Evolutionary conservation across 352 stramenopile genomes (phyloP).

Genomic region (Pythium grandisporangium): DNA sequence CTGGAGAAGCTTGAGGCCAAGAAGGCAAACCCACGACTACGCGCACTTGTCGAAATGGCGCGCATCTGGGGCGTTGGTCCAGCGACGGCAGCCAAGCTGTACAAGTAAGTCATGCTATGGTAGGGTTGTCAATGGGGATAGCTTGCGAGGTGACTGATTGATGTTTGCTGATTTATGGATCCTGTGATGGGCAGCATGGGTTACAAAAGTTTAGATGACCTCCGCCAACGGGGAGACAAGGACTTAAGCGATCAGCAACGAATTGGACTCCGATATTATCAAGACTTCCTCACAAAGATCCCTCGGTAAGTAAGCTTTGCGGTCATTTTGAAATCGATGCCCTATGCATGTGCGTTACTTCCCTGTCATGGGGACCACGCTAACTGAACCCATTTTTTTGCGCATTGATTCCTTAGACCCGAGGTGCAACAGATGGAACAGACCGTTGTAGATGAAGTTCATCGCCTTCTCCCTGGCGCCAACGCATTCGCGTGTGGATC

Average conservation of each 20-base stretch:
- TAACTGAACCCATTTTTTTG: no score
- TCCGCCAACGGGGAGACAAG: slow-evolving; percentile 22
- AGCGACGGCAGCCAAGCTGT: slow-evolving; percentile 64
- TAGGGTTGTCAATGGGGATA: no score
- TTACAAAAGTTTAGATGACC: slow-evolving; percentile 51
- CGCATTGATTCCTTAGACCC: no score
- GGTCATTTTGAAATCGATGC: no score
- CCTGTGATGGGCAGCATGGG: slow-evolving; percentile 21
- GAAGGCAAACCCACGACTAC: slow-evolving; percentile 45
- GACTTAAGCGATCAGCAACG: slow-evolving; percentile 54
- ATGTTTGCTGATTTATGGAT: background rate
- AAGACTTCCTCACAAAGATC: slow-evolving; percentile 74
- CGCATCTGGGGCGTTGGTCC: slow-evolving; percentile 76
- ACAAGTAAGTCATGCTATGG: slow-evolving; percentile 35
- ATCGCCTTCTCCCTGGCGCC: slow-evolving; percentile 48
- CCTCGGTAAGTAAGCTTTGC: slow-evolving; percentile 46
- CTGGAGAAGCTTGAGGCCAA: slow-evolving; percentile 79
- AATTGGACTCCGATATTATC: slow-evolving; percentile 74
- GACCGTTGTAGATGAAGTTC: slow-evolving; percentile 61
- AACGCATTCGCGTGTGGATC: slow-evolving; percentile 64
- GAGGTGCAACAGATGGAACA: slow-evolving; percentile 70
- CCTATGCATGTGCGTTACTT: no score
- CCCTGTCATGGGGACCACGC: no score
- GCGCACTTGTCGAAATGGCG: slow-evolving; percentile 48
- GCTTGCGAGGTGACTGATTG: no score